phyloP scores from a whole-genome alignment of 176 grass and related monocot species.

The Cocos nucifera region DNA sequence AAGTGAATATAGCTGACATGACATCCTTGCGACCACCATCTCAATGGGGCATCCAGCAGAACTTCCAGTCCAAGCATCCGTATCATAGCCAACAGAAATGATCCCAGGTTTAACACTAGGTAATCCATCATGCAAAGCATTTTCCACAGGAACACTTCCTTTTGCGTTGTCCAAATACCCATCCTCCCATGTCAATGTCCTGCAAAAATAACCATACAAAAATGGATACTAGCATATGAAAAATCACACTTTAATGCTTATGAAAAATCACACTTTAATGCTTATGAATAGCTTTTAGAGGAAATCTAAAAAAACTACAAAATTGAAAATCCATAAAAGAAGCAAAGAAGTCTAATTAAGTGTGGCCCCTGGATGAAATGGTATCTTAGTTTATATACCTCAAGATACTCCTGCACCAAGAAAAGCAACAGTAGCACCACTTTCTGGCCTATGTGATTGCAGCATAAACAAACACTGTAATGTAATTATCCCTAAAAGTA shows the following conservation, averaged over 20 bases:
- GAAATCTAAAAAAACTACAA: no score
- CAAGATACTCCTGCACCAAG: no score
- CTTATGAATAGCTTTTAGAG: no score
- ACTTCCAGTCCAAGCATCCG: slow-evolving; percentile 23
- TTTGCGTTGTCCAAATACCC: slow-evolving; percentile 33
- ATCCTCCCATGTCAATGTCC: slow-evolving; percentile 54
- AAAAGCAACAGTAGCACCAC: no score
- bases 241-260: background rate
- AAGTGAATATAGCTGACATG: slow-evolving; percentile 34
- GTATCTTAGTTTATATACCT: no score
- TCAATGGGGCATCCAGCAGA: slow-evolving; percentile 27
- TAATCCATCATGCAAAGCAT: slow-evolving; percentile 7
- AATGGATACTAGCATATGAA: background rate
- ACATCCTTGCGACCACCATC: slow-evolving; percentile 36
- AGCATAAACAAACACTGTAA: no score
- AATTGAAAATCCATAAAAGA: no score
- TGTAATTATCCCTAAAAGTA: no score
- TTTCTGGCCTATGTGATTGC: no score
- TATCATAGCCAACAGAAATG: slow-evolving; percentile 17
- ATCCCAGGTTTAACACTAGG: slow-evolving; percentile 13
- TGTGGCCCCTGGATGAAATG: no score
- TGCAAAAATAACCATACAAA: slow-evolving; percentile 25
- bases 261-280: background rate
- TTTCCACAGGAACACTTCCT: slow-evolving; percentile 3
- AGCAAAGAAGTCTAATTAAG: no score